Percentiles rank a stretch among this genome's conserved stretches.
Evolutionary conservation across 148 eudicot species (phyloP).

Genomic region (Suaeda aralocaspica): DNA sequence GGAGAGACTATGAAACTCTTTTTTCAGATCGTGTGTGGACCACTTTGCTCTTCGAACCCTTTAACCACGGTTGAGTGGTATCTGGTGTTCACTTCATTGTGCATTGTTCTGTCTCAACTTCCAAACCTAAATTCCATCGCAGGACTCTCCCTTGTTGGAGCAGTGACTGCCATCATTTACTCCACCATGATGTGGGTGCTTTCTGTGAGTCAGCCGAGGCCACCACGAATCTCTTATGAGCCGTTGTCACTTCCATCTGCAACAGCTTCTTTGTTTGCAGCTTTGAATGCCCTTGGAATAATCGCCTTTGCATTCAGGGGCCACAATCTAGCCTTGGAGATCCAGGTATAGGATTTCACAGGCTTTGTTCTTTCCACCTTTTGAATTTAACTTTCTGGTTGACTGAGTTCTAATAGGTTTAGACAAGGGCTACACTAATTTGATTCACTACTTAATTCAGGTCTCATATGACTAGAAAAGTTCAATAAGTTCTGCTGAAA

Average conservation of each 20-base stretch:
- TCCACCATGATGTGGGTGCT: slow-evolving; percentile 95
- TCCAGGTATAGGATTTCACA: slow-evolving; percentile 55
- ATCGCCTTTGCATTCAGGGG: slow-evolving; percentile 96
- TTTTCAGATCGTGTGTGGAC: slow-evolving; percentile 90
- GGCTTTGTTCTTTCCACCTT: neutral
- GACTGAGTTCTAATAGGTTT: neutral
- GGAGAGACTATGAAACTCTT: slow-evolving; percentile 97
- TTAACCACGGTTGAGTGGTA: slow-evolving; percentile 99
- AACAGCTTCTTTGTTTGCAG: slow-evolving; percentile 62
- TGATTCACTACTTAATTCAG: too few species aligned
- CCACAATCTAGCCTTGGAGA: slow-evolving; percentile 85
- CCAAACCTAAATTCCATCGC: slow-evolving; percentile 98
- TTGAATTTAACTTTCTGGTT: neutral
- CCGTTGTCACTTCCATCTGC: slow-evolving; percentile 67
- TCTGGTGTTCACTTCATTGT: slow-evolving; percentile 85
- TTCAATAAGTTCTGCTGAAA: too few species aligned
- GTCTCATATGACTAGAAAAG: too few species aligned
- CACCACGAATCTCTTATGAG: slow-evolving; percentile 64
- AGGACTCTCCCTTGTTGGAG: slow-evolving; percentile 92
- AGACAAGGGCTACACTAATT: too few species aligned
- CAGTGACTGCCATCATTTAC: slow-evolving; percentile 91
- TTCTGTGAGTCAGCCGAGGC: slow-evolving; percentile 79
- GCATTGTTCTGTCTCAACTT: slow-evolving; percentile 87
- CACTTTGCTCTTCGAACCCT: slow-evolving; percentile 83
- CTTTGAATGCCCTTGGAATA: slow-evolving; percentile 88